These are phyloP conservation scores for Carallia brachiata DNA, from an alignment of 345 rosid species.

Conservation along the genomic window DNA sequence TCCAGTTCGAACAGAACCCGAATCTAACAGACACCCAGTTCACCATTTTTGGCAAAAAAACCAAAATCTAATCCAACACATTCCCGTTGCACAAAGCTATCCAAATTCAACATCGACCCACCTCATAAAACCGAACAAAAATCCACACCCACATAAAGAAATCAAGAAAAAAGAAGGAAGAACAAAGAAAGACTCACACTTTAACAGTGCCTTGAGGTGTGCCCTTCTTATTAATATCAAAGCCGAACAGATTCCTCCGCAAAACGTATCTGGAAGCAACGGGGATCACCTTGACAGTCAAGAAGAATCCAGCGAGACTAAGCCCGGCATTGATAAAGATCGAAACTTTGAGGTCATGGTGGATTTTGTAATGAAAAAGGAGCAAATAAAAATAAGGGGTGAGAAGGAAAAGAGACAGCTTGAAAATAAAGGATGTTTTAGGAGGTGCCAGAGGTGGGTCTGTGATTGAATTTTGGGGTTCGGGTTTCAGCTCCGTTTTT, in stretches of 20 bases:
- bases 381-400: slow-evolving; percentile 65
- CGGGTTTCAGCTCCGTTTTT: slow-evolving; percentile 10
- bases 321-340: slow-evolving; percentile 82
- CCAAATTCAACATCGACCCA: neutral
- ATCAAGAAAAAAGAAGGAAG: neutral
- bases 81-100: too few species aligned
- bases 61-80: neutral
- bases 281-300: slow-evolving; percentile 75
- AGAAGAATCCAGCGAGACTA: slow-evolving; percentile 71
- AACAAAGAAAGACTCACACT: slow-evolving; percentile 58
- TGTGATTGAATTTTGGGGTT: slow-evolving; percentile 17
- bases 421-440: slow-evolving; percentile 54
- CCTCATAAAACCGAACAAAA: neutral
- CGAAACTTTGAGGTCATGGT: slow-evolving; percentile 57
- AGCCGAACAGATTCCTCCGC: slow-evolving; percentile 86
- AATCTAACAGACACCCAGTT: neutral
- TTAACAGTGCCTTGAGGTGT: slow-evolving; percentile 81
- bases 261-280: slow-evolving; percentile 83
- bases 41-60: neutral
- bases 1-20: neutral
- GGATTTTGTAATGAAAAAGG: slow-evolving; percentile 59
- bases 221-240: slow-evolving; percentile 88
- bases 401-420: slow-evolving; percentile 51
- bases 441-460: slow-evolving; percentile 70
- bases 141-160: neutral